These are phyloP conservation scores for Phialocephala subalpina DNA, from an alignment of 2,329 filamentous ascomycete genomes.

Conservation along the genomic window DNA sequence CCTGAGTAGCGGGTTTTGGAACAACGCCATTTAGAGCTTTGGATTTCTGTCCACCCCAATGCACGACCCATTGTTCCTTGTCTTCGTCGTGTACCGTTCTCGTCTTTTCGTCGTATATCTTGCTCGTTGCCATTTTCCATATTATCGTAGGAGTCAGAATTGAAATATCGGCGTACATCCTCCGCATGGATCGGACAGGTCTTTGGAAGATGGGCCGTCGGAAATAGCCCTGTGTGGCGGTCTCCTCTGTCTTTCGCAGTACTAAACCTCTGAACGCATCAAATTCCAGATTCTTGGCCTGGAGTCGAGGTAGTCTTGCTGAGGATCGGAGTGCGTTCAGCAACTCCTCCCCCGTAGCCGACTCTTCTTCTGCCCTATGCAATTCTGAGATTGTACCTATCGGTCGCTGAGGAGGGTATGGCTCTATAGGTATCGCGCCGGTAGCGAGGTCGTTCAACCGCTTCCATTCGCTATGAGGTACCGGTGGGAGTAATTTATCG, in stretches of 20 bases:
- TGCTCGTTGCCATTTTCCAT: too few relatives aligned
- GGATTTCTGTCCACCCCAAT: constrained; percentile 54
- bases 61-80: constrained; percentile 45
- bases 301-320: background rate
- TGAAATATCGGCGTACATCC: constrained; percentile 58
- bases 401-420: constrained; percentile 35
- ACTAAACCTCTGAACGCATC: background rate
- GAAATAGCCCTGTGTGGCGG: background rate
- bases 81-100: constrained; percentile 36
- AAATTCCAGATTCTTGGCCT: background rate
- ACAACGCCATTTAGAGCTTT: constrained; percentile 43
- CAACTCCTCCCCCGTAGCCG: background rate
- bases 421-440: constrained; percentile 40
- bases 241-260: background rate
- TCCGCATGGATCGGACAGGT: constrained; percentile 51
- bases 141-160: constrained; percentile 50
- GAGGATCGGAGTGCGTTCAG: constrained; percentile 13
- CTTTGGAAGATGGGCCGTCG: background rate
- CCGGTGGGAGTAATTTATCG: constrained; percentile 60
- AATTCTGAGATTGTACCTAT: background rate
- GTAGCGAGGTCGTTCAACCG: constrained; percentile 55
- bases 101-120: too few relatives aligned
- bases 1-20: constrained; percentile 37
- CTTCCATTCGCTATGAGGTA: constrained; percentile 63
- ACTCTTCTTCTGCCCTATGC: background rate